phyloP scores from a whole-genome alignment of 345 rosid species.

The Hibiscus syriacus region DNA sequence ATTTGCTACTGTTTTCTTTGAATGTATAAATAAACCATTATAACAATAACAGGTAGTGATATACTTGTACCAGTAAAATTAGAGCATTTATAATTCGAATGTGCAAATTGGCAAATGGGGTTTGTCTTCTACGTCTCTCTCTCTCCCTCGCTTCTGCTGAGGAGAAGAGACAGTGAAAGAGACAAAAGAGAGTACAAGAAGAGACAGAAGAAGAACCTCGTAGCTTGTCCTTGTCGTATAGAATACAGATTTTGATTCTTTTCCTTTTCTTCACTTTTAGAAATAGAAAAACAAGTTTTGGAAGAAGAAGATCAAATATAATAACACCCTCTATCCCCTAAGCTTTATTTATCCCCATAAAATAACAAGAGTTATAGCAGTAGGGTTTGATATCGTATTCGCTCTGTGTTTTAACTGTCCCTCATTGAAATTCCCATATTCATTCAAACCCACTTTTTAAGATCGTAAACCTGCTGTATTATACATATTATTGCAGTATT shows the following conservation, averaged over 20 bases:
- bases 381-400: constrained; percentile 24
- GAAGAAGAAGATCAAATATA: constrained; percentile 1
- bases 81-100: too few relatives aligned
- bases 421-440: constrained; percentile 35
- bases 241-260: constrained; percentile 33
- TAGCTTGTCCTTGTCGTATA: constrained; percentile 40
- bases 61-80: too few relatives aligned
- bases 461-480: constrained; percentile 3
- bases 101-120: background rate
- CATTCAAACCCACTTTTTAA: constrained; percentile 3
- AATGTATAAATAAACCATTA: too few relatives aligned
- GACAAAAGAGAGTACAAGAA: constrained; percentile 51
- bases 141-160: constrained; percentile 11
- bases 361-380: background rate
- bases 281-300: constrained; percentile 1
- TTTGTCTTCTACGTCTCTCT: background rate
- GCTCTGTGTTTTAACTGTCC: constrained; percentile 54
- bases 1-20: too few relatives aligned
- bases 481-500: constrained; percentile 4
- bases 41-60: too few relatives aligned
- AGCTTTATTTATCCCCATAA: background rate
- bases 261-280: background rate
- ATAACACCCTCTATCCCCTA: background rate
- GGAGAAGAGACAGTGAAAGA: constrained; percentile 19
- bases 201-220: constrained; percentile 50